Evolutionary conservation across 768 basidiomycete species (phyloP), one percentile per base, ranked within the genome.

Genomic region (Hericium alpestre): DNA sequence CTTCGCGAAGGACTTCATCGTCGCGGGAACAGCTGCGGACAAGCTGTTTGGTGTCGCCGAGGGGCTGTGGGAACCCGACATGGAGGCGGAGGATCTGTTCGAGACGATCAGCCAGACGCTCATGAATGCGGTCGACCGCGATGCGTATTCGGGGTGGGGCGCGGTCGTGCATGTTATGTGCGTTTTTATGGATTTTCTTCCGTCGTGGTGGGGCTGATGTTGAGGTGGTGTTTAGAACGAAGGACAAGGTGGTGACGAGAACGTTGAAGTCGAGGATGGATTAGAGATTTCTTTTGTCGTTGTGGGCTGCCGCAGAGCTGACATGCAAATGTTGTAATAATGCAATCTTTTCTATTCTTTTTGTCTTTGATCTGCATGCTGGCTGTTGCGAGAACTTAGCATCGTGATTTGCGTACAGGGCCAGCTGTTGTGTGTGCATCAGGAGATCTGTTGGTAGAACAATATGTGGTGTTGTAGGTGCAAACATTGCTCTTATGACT

Each of bases 31-130:
- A 0, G 95, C 96, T 20, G 86, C 86, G 65, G 77, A 83, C 59
- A 97, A 97, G 74, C 72, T 99, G 61, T 96, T 85, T 65, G 96
- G 96, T 86, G 86, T 95, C 54, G 96, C 96, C 43, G 96, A 99
- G 71, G 93, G 93, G 2, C 79, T 99, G 32, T 99, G 96, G 96
- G 96, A 99, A 72, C 93, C 95, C 9, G 90, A 93, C 70, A 76
- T 99, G 69, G 93, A 86, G 68, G 83, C 94, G 13, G 96, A 98
- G 66, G 96, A 98, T 70, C 74, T 99, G 49, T 99, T 99, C 66
- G 96, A 99, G 76, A 98, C 96, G 2, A 93, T 97, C 66, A 93
- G 91, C 27, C 96, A 99, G 71, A 94, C 93, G 7, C 72, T 99
- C 59, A 71, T 98, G 71, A 98, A 94, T 65, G 90, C 93, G 5